Evolutionary conservation across 495 filamentous ascomycete genomes (phyloP), one percentile per base, ranked within the genome.

Genomic region (Trichoderma erinaceum): DNA sequence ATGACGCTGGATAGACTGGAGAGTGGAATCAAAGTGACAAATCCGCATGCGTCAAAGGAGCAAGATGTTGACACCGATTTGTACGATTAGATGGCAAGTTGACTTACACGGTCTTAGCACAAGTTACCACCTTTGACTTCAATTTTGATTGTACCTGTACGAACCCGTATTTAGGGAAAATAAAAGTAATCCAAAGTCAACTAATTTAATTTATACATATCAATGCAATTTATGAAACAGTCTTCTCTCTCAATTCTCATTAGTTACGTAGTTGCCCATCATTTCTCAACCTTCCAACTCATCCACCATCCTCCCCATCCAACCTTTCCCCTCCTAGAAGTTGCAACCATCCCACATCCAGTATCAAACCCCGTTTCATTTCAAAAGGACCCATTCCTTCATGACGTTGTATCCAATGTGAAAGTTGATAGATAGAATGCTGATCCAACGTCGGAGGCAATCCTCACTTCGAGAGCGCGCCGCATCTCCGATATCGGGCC

Each of bases 1-100:
- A 70, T 80, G 72, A 77, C 69, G 27, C 68, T 80, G 64, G 50
- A 70, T 56, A 67, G 75, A 63, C 64, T 76, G 65, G 78, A 78
- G 66, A 76, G 71, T 63, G 78, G 74, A 18, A 78, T 80, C 66
- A 73, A 68, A 69, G 73, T 76, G 18, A 77, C 75, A 13, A 74
- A 69, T 43, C 75, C 75, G 41, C 75, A 77, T 68, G 73, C 73
- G 16, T 69, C 21, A n/a, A 77, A 75, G 64, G 68, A 65, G 5
- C 25, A 35, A 3, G 21, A 66, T 13, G 21, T 50, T 13, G 68
- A 66, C 32, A 46, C 63, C 3, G 63, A 64, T 12, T 52, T 69
- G 21, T 69, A 69, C 68, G 63, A 66, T 18, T 69, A 61, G 56
- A 13, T 52, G 43, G 43, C 13, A 46, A 13, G 6, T 46, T 15